Evolutionary conservation across 495 filamentous ascomycete species (phyloP).

Genomic region (Hamigera avellanea): DNA sequence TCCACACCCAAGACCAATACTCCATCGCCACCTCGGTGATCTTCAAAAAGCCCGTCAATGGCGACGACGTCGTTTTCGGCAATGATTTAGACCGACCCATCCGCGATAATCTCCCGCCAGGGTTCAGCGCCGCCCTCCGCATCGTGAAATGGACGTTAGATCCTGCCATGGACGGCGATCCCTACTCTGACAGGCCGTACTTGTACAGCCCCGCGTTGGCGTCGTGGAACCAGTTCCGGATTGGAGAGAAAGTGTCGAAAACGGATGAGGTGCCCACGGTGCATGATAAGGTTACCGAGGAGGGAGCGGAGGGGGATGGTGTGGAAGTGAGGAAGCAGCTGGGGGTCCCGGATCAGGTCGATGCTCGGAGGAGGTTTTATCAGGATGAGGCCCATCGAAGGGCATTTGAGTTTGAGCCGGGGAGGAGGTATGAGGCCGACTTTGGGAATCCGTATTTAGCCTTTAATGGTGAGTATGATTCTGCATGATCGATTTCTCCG

Average conservation of each 20-base stretch:
- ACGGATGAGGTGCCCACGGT: conserved; percentile 6
- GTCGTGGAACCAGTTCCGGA: conserved; percentile 58
- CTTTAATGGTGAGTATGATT: conserved; percentile 48
- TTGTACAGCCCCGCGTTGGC: conserved; percentile 68
- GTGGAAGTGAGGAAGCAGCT: conserved; percentile 29
- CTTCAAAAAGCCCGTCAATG: conserved; percentile 54
- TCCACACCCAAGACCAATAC: conserved; percentile 68
- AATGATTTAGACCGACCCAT: conserved; percentile 90
- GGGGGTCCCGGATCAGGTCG: conserved; percentile 41
- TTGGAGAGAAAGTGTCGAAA: conserved; percentile 39
- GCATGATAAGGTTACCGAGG: conserved; percentile 44
- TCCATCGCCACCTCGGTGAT: conserved; percentile 65
- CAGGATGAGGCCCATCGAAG: conserved; percentile 33
- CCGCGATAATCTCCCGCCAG: conserved; percentile 72
- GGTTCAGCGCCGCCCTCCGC: conserved; percentile 68
- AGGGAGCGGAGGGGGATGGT: conserved; percentile 55
- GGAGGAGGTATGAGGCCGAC: conserved; percentile 58
- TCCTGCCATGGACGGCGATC: conserved; percentile 76
- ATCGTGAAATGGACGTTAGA: conserved; percentile 81
- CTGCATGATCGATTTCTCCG: too few relatives aligned
- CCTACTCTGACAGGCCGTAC: conserved; percentile 75
- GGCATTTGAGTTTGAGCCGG: conserved; percentile 45
- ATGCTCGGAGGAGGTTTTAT: conserved; percentile 54
- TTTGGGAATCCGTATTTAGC: conserved; percentile 92
- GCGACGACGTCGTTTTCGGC: conserved; percentile 69